Base-by-base conservation (phyloP, 345 rosid species). In the Turnera subulata region DNA sequence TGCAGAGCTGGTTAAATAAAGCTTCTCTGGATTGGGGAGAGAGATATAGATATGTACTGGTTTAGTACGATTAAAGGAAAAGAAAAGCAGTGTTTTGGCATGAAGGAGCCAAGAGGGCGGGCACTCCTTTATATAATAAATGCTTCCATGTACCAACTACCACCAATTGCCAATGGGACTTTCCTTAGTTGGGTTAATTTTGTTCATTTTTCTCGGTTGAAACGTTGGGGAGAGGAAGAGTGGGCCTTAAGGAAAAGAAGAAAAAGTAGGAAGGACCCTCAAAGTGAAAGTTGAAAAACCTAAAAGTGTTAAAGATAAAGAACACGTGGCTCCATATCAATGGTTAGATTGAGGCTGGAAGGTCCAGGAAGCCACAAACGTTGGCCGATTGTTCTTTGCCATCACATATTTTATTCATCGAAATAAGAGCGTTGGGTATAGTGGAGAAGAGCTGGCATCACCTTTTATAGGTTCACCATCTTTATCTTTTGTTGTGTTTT, bases 361-460 rank as follows among this genome's bases (percentile, higher is more conserved):
- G 66, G 53, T 6, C 33, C 5, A 18, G 35, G 19, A 20, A n/a
- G 14, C 18, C 0, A 15, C 26, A 8, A 0, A n/a, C n/a, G n/a
- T n/a, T n/a, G 17, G 15, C 20, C 46, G 35, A 1, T 8, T 29
- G 18, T 17, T 46, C 23, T 12, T 26, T 29, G 19, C 32, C 38
- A 1, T 19, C 11, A 50, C 37, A 35, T 4, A 9, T 35, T 48
- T 35, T 35, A n/a, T 12, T 24, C 6, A 17, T 45, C 13, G 12
- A 21, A 5, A 21, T 12, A 17, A 13, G 14, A 23, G 24, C 1
- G 17, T 11, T 1, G 55, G 39, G 35, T 3, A 49, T 49, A 60
- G 55, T 24, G 64, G 56, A 18, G 39, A 40, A 38, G 38, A 5
- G 55, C 48, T 38, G 64, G 64, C 55, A 38, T 61, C 0, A 13